phyloP scores from a whole-genome alignment of 208 protist species.

The Trypanosoma mega region DNA sequence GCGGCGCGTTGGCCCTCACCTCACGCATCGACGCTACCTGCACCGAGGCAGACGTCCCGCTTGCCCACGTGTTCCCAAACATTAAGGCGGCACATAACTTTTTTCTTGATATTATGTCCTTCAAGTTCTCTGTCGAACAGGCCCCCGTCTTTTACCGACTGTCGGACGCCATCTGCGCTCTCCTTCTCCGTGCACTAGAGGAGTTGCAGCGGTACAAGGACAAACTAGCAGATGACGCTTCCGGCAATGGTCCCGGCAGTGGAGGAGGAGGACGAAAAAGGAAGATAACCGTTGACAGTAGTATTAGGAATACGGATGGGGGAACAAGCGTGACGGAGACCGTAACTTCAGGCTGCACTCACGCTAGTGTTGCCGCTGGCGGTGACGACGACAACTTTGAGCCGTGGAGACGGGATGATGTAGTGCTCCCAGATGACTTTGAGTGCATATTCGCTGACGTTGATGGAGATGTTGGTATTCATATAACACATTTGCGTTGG shows the following conservation, averaged over 20 bases:
- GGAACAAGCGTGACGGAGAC: too few relatives aligned
- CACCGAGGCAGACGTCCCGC: constrained; percentile 45
- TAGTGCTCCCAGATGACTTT: constrained; percentile 12
- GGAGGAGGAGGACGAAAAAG: too few relatives aligned
- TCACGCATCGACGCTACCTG: constrained; percentile 63
- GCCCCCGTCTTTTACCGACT: constrained; percentile 28
- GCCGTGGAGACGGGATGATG: constrained; percentile 10
- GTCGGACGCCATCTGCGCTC: constrained; percentile 19
- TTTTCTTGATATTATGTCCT: constrained; percentile 40
- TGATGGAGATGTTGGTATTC: constrained; percentile 28
- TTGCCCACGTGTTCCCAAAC: constrained; percentile 48
- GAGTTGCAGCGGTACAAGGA: constrained; percentile 18
- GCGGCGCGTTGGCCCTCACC: constrained; percentile 56
- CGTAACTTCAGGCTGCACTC: too few relatives aligned
- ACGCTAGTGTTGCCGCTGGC: too few relatives aligned
- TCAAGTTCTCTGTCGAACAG: constrained; percentile 21
- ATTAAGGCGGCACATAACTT: constrained; percentile 63
- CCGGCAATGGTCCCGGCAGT: not conserved
- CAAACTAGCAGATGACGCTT: not conserved
- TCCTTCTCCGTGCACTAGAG: constrained; percentile 17
- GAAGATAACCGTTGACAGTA: too few relatives aligned
- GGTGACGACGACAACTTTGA: not conserved
- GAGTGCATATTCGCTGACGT: constrained; percentile 22
- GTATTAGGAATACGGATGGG: too few relatives aligned
- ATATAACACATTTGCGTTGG: constrained; percentile 75